phyloP scores from a whole-genome alignment of 164 flowering plant genomes.

The Umbellularia californica region DNA sequence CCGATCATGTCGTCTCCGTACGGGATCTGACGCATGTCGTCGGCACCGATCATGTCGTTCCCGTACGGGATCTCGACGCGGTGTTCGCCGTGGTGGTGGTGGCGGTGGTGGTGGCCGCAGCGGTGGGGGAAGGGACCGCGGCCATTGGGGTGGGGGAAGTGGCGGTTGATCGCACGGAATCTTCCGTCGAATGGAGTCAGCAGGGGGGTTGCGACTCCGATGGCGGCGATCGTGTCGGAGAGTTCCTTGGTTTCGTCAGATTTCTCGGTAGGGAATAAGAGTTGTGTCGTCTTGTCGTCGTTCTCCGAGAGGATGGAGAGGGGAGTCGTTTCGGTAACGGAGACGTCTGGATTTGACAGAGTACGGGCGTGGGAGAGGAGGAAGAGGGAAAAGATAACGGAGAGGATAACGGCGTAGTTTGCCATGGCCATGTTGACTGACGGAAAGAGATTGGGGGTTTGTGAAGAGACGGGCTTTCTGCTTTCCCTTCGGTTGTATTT shows the following conservation, averaged over 20 bases:
- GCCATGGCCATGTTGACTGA: constrained; percentile 31
- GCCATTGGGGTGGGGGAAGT: constrained; percentile 14
- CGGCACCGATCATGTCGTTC: constrained; percentile 35
- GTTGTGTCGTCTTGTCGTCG: background rate
- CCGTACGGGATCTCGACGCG: constrained; percentile 23
- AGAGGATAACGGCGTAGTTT: constrained; percentile 15
- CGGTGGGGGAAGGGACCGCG: constrained; percentile 21
- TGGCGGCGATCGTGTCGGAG: background rate
- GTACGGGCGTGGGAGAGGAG: constrained; percentile 22
- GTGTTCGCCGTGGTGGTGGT: constrained; percentile 5
- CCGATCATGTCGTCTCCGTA: constrained; percentile 32
- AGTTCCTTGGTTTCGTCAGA: background rate
- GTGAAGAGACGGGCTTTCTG: no score
- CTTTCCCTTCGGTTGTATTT: background rate
- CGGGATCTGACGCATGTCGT: constrained; percentile 15
- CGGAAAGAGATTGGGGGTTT: background rate
- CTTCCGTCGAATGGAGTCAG: constrained; percentile 7
- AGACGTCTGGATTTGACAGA: constrained; percentile 18
- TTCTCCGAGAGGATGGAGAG: background rate
- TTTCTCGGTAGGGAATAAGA: background rate
- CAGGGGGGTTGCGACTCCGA: constrained; percentile 16
- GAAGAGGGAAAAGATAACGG: constrained; percentile 28
- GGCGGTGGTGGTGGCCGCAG: constrained; percentile 25
- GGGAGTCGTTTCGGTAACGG: background rate
- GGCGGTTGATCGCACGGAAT: constrained; percentile 43